A percentile compares a stretch with the other conserved stretches of the same genome.
Evolutionary conservation across 73 alveolate species (phyloP).

Genomic region (Breviolum minutum): DNA sequence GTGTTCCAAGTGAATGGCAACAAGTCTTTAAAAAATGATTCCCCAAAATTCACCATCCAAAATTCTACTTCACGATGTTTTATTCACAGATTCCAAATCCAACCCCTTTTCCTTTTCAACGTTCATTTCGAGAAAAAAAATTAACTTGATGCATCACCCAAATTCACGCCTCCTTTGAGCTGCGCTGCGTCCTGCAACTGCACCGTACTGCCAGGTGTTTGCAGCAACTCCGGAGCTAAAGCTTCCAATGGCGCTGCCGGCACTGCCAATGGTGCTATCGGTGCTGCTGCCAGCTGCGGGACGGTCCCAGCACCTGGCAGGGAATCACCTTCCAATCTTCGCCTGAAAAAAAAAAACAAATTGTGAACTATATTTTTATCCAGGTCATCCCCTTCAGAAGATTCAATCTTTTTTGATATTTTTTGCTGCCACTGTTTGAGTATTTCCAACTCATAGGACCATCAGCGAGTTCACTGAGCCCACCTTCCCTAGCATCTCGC

Average conservation of each 20-base stretch:
- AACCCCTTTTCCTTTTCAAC: neutral
- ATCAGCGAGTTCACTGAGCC: too few relatives aligned
- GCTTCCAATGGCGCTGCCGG: neutral
- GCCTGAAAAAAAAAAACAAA: too few relatives aligned
- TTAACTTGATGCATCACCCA: neutral
- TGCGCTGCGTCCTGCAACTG: constrained; percentile 89
- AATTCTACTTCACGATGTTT: too few relatives aligned
- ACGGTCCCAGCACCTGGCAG: neutral
- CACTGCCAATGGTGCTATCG: neutral
- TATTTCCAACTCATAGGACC: too few relatives aligned
- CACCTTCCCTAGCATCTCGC: constrained; percentile 55
- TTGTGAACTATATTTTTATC: too few relatives aligned
- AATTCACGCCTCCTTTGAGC: constrained; percentile 41
- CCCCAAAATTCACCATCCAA: too few relatives aligned
- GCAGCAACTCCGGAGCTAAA: neutral
- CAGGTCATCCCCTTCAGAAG: too few relatives aligned
- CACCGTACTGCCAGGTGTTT: constrained; percentile 57
- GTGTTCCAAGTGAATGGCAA: too few relatives aligned
- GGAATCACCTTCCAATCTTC: too few relatives aligned
- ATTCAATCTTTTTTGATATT: too few relatives aligned
- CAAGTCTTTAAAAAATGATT: too few relatives aligned
- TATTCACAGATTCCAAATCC: neutral
- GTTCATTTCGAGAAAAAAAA: neutral
- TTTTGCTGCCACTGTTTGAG: too few relatives aligned
- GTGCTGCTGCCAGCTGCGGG: neutral